A percentile compares a stretch with the other conserved stretches of the same genome.
phyloP scores from a whole-genome alignment of 2,329 filamentous ascomycete species.

The Aspergillus carbonarius region DNA sequence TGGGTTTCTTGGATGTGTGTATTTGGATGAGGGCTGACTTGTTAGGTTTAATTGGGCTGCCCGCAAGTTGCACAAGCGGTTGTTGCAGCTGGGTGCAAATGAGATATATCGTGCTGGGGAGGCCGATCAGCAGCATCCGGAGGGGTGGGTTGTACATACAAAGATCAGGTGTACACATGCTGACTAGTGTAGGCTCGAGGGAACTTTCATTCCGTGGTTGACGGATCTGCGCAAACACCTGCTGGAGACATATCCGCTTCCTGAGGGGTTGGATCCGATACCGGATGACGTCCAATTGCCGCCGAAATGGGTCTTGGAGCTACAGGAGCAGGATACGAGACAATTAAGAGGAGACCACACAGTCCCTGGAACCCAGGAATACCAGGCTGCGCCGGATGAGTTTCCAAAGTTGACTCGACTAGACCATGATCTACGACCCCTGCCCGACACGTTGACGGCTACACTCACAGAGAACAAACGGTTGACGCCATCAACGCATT shows the following conservation, averaged over 20 bases:
- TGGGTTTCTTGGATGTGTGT: conserved; percentile 43
- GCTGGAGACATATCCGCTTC: conserved; percentile 66
- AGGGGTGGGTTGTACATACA: conserved; percentile 67
- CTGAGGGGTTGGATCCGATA: conserved; percentile 66
- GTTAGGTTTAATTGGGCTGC: conserved; percentile 87
- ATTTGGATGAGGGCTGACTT: conserved; percentile 1
- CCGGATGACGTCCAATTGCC: conserved; percentile 71
- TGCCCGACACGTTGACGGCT: conserved; percentile 58
- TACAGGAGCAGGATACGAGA: conserved; percentile 4
- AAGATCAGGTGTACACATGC: not conserved
- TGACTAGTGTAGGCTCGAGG: conserved; percentile 64
- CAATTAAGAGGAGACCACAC: not conserved
- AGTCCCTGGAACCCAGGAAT: conserved; percentile 2
- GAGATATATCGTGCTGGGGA: conserved; percentile 78
- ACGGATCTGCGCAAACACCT: conserved; percentile 66
- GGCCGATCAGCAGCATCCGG: conserved; percentile 88
- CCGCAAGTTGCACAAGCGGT: conserved; percentile 79
- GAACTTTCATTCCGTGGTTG: conserved; percentile 76
- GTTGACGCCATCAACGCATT: conserved; percentile 74
- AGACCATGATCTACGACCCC: conserved; percentile 53
- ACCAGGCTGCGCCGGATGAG: conserved; percentile 10
- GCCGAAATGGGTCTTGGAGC: conserved; percentile 65
- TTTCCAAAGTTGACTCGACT: conserved; percentile 27
- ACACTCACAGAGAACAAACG: conserved; percentile 66
- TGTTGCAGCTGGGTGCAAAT: conserved; percentile 77